These are phyloP conservation scores for Carex kokanica DNA, from an alignment of 176 grass and related monocot genomes.

Conservation along the genomic window DNA sequence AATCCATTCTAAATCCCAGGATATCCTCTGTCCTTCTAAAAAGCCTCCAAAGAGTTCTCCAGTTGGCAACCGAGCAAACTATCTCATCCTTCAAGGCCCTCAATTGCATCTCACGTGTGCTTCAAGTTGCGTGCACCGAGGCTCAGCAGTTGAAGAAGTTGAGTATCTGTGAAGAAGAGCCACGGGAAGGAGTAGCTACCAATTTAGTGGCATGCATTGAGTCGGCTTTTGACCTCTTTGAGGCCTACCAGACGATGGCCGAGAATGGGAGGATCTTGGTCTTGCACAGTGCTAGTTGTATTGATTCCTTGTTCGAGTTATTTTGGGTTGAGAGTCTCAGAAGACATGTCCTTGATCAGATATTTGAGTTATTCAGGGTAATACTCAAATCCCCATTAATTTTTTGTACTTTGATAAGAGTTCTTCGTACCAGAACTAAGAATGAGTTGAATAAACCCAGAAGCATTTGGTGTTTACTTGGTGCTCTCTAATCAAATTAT, in stretches of 20 bases:
- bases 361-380: conserved; percentile 88
- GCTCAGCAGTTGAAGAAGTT: conserved; percentile 64
- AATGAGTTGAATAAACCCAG: background rate
- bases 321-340: conserved; percentile 88
- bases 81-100: conserved; percentile 74
- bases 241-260: conserved; percentile 67
- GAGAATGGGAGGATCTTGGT: conserved; percentile 58
- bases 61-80: conserved; percentile 74
- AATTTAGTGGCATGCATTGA: conserved; percentile 57
- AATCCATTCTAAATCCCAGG: conserved; percentile 57
- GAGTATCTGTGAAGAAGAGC: conserved; percentile 39
- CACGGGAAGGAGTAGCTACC: conserved; percentile 27
- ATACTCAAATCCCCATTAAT: conserved; percentile 11
- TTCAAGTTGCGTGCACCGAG: conserved; percentile 76
- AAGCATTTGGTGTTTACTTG: conserved; percentile 6
- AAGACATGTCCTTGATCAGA: conserved; percentile 75
- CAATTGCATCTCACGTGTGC: conserved; percentile 58
- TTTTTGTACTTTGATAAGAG: conserved; percentile 16
- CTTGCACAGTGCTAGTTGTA: conserved; percentile 71
- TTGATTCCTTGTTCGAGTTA: conserved; percentile 80
- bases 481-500: background rate
- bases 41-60: conserved; percentile 77
- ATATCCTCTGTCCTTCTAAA: conserved; percentile 67
- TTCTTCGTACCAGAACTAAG: background rate
- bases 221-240: conserved; percentile 79